Conservation (phyloP, 768 basidiomycete species). For the Suillus luteus region DNA sequence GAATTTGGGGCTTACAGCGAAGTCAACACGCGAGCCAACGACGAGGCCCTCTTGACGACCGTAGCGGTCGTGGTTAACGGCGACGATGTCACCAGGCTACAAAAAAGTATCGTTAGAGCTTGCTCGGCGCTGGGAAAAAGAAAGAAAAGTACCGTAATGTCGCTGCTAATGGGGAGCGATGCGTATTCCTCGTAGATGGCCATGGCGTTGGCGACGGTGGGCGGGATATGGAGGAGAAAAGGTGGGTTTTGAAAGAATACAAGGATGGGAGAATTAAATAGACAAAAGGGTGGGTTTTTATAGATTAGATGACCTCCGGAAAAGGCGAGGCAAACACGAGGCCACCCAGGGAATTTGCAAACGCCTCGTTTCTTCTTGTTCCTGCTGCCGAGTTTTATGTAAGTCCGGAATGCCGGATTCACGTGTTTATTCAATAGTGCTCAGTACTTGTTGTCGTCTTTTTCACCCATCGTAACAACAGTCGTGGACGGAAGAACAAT, state of each 20-base stretch:
- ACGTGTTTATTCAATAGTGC: constrained; percentile 13
- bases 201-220: constrained; percentile 36
- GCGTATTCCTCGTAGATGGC: constrained; percentile 38
- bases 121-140: neutral
- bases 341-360: constrained; percentile 35
- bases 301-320: constrained; percentile 44
- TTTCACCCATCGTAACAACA: neutral
- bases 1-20: constrained; percentile 46
- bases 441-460: neutral
- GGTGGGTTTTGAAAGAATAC: constrained; percentile 27
- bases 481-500: constrained; percentile 6
- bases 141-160: constrained; percentile 36
- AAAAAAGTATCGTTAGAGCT: constrained; percentile 11
- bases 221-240: constrained; percentile 22
- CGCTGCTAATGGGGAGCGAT: constrained; percentile 28
- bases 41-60: constrained; percentile 81
- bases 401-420: constrained; percentile 1
- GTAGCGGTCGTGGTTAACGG: constrained; percentile 62
- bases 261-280: constrained; percentile 29
- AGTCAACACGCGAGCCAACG: constrained; percentile 72
- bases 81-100: constrained; percentile 81
- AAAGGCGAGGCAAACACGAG: constrained; percentile 56
- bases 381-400: constrained; percentile 15
- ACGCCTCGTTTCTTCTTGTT: constrained; percentile 21
- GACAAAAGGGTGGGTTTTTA: constrained; percentile 41